Base-by-base conservation (phyloP, 768 basidiomycete species). In the Hortiboletus flavorubellus region DNA sequence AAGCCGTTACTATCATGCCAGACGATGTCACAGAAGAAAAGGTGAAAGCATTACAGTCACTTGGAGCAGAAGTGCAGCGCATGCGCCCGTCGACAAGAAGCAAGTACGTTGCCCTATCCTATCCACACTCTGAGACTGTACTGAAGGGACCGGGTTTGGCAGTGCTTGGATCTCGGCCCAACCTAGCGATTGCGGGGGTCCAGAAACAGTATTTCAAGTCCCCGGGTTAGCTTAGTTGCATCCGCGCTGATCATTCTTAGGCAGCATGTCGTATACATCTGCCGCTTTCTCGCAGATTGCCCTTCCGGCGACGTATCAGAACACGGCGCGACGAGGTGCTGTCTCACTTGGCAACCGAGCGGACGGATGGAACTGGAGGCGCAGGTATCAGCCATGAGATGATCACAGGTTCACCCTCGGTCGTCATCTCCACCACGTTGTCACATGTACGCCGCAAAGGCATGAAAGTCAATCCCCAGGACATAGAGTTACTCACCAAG, bases 281-380 rank as follows among this genome's bases (percentile, higher is more conserved):
- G 44, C 45, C 29, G 0, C 49, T 48, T 15, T 58, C n/a, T 45
- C 2, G 10, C 14, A 21, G 3, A 34, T 1, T 14, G 5, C 35
- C 29, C 35, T 61, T 55, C 49, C 33, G 0, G 29, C 29, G 31
- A 46, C 12, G 11, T 31, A 0, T 10, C 63, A 96, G 92, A 99
- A 99, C 71, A 79, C 97, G 37, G 97, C 96, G 0, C 79, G 86
- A 30, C 81, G 86, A 62, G 81, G 85, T 15, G 97, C 96, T 0
- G 74, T 79, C 49, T 78, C 82, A 47, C 98, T 95, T 59, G 89
- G 90, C 8, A 68, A 18, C 65, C 69, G 14, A 73, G 78, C 41
- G 53, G 72, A 14, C 5, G 54, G 31, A 60, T 3, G 55, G 59
- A 4, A 53, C 54, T 0, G 48, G 56, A 18, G 41, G 59, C 12